These are phyloP conservation scores for Plasmodium gaboni DNA, from an alignment of 169 alveolate species.

Conservation along the genomic window DNA sequence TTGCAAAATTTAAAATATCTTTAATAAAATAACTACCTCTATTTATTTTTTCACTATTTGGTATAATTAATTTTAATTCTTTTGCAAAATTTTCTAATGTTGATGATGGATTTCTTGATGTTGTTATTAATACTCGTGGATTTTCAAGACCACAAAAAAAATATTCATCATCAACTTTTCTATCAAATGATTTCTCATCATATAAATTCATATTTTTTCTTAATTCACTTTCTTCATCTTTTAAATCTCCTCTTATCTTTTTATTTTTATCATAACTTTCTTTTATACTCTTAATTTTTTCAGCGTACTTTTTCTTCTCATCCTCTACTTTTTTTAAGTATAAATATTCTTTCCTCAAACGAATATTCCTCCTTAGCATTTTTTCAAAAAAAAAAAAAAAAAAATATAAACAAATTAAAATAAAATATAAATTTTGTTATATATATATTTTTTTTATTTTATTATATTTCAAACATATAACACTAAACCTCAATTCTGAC, in stretches of 20 bases:
- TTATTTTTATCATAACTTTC: conserved; percentile 92
- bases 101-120: conserved; percentile 96
- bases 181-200: conserved; percentile 90
- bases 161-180: conserved; percentile 94
- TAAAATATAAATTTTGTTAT: too few relatives aligned
- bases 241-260: conserved; percentile 90
- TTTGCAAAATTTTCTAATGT: conserved; percentile 95
- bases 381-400: background rate
- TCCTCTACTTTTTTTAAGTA: conserved; percentile 93
- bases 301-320: conserved; percentile 89
- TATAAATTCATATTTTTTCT: conserved; percentile 88
- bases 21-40: conserved; percentile 97
- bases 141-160: conserved; percentile 91
- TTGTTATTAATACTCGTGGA: conserved; percentile 97
- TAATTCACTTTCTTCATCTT: conserved; percentile 86
- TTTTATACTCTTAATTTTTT: conserved; percentile 89
- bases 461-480: too few relatives aligned
- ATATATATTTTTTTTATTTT: too few relatives aligned
- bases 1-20: conserved; percentile 95
- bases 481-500: too few relatives aligned
- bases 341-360: conserved; percentile 96
- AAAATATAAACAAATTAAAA: too few relatives aligned
- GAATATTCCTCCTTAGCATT: conserved; percentile 95
- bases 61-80: conserved; percentile 96
- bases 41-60: conserved; percentile 96